A percentile compares a stretch with the other conserved stretches of the same genome.
phyloP scores from a whole-genome alignment of 805 yeast genomes.

The Yarrowia osloensis region DNA sequence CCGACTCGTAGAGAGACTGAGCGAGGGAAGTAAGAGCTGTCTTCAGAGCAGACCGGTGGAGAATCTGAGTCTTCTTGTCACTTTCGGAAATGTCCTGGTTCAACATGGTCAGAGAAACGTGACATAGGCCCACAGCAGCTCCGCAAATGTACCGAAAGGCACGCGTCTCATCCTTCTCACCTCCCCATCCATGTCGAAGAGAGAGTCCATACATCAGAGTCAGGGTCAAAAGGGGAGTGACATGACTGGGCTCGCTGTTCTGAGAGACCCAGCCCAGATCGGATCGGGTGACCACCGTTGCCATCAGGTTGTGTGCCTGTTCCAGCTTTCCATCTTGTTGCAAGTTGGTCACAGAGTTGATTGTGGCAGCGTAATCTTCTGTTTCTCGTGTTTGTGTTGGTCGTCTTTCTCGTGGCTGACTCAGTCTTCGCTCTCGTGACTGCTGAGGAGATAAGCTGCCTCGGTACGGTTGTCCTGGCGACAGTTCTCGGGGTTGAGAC shows the following conservation, averaged over 20 bases:
- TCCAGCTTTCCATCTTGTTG: constrained; percentile 16
- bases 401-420: neutral
- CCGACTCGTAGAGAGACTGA: constrained; percentile 4
- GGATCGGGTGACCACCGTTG: neutral
- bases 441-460: neutral
- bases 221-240: neutral
- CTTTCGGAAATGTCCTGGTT: neutral
- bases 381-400: neutral
- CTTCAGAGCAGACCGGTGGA: neutral
- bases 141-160: constrained; percentile 3
- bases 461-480: neutral
- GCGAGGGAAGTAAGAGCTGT: neutral
- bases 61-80: neutral
- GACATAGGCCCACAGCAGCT: neutral
- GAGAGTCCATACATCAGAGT: constrained; percentile 17
- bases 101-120: neutral
- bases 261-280: neutral
- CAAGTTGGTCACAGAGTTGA: neutral
- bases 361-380: neutral
- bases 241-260: neutral
- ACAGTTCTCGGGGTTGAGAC: neutral
- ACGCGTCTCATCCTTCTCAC: neutral
- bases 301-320: constrained; percentile 19
- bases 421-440: neutral
- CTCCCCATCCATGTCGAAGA: constrained; percentile 23